These are phyloP conservation scores for Globisporangium lucens DNA, from an alignment of 352 stramenopile species.

Conservation along the genomic window DNA sequence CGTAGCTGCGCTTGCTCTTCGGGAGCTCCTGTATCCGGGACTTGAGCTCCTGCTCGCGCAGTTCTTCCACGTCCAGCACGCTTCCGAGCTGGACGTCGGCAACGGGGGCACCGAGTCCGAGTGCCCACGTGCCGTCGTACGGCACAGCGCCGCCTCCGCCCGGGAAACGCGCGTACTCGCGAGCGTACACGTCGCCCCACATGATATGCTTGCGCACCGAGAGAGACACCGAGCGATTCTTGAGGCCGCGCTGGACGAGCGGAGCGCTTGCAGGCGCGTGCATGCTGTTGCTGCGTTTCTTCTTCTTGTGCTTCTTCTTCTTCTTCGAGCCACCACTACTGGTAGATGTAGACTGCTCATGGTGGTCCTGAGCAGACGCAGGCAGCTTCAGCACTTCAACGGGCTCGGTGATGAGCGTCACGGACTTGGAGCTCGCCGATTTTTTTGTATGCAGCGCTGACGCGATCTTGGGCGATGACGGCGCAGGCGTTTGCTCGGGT, in stretches of 20 bases:
- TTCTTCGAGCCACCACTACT: slow-evolving; percentile 32
- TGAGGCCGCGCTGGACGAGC: slow-evolving; percentile 23
- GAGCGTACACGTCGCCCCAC: slow-evolving; percentile 65
- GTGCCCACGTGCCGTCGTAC: slow-evolving; percentile 79
- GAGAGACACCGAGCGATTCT: slow-evolving; percentile 66
- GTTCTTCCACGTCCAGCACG: slow-evolving; percentile 66
- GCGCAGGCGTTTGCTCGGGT: not conserved
- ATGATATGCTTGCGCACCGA: slow-evolving; percentile 66
- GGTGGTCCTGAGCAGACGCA: slow-evolving; percentile 13
- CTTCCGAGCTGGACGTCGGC: slow-evolving; percentile 66
- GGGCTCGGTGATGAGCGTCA: slow-evolving; percentile 40
- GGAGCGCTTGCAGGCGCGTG: slow-evolving; percentile 36
- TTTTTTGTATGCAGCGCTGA: slow-evolving; percentile 16
- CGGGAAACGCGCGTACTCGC: slow-evolving; percentile 79
- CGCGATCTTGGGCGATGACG: not conserved
- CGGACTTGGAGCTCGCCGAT: slow-evolving; percentile 28
- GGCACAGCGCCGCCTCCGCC: slow-evolving; percentile 71
- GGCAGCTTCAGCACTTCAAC: slow-evolving; percentile 39
- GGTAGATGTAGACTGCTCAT: slow-evolving; percentile 1
- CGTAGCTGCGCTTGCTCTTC: slow-evolving; percentile 50
- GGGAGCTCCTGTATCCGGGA: slow-evolving; percentile 55
- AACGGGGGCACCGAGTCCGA: slow-evolving; percentile 62
- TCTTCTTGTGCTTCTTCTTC: slow-evolving; percentile 72
- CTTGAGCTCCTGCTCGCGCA: slow-evolving; percentile 46
- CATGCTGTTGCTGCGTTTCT: slow-evolving; percentile 68